phyloP scores from a whole-genome alignment of 306 rosid genomes.

The Vicia faba region DNA sequence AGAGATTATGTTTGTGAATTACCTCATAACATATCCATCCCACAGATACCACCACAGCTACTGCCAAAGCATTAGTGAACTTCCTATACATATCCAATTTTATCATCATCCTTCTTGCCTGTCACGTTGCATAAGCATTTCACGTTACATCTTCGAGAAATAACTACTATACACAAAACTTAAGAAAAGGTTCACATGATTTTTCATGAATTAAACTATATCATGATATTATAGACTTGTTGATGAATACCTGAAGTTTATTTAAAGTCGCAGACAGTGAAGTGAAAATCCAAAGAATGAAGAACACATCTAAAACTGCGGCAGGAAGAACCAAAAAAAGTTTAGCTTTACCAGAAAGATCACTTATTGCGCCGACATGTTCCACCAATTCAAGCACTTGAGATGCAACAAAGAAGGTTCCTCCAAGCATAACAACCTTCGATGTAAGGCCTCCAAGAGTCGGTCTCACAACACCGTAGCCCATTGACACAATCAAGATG shows the following conservation, averaged over 20 bases:
- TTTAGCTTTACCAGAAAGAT: conserved; percentile 94
- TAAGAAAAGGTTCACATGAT: background rate
- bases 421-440: conserved; percentile 87
- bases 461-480: conserved; percentile 96
- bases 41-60: conserved; percentile 85
- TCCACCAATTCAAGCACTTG: conserved; percentile 95
- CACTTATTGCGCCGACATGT: conserved; percentile 94
- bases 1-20: conserved; percentile 39
- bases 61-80: conserved; percentile 93
- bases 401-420: conserved; percentile 88
- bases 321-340: conserved; percentile 91
- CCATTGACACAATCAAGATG: conserved; percentile 89
- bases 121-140: conserved; percentile 42
- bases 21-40: conserved; percentile 99
- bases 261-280: conserved; percentile 90
- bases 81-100: conserved; percentile 91
- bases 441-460: conserved; percentile 95
- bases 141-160: too few species aligned
- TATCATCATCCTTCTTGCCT: conserved; percentile 88
- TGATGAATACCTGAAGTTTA: conserved; percentile 90
- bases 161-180: too few species aligned
- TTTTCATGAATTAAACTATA: conserved; percentile 32
- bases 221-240: conserved; percentile 6
- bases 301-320: conserved; percentile 90
- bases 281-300: conserved; percentile 96